Conservation (phyloP, 2,329 filamentous ascomycete genomes). For the Cladosporium sp. region DNA sequence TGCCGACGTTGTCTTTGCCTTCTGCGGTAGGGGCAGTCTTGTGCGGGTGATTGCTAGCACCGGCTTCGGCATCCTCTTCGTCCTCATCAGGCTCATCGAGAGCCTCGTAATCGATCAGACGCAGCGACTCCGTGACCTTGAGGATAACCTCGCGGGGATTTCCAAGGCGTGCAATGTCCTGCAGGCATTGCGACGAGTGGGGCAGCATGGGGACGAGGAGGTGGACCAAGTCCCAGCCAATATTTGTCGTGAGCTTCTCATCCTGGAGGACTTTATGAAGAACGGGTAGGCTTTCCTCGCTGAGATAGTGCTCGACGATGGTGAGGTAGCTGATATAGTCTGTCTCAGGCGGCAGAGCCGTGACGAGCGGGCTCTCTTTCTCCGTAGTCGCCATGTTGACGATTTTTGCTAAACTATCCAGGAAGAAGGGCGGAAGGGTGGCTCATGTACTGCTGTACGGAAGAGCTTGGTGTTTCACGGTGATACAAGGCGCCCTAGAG, state of each 20-base stretch:
- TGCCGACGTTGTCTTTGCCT: constrained; percentile 6
- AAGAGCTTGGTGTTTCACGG: background rate
- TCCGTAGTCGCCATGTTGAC: constrained; percentile 15
- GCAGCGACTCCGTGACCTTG: constrained; percentile 69
- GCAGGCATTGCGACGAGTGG: constrained; percentile 61
- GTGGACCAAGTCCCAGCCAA: constrained; percentile 79
- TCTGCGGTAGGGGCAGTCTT: constrained; percentile 21
- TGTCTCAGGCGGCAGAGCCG: constrained; percentile 54
- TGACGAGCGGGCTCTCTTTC: constrained; percentile 46
- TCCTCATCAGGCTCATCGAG: constrained; percentile 51
- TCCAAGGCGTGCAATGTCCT: constrained; percentile 67
- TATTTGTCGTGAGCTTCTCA: constrained; percentile 62
- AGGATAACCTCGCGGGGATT: constrained; percentile 78
- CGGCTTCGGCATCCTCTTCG: constrained; percentile 26
- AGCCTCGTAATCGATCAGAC: constrained; percentile 48
- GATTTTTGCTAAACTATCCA: background rate
- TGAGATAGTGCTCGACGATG: constrained; percentile 67
- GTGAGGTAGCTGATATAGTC: constrained; percentile 74
- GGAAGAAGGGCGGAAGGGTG: background rate
- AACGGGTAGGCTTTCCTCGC: constrained; percentile 58
- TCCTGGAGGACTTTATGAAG: constrained; percentile 65
- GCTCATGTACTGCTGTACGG: background rate
- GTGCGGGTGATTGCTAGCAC: constrained; percentile 17
- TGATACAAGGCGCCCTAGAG: background rate
- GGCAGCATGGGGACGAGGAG: constrained; percentile 63